Evolutionary conservation across 2,329 filamentous ascomycete genomes (phyloP), one percentile per base, ranked within the genome.

Genomic region (Botrytis aclada): DNA sequence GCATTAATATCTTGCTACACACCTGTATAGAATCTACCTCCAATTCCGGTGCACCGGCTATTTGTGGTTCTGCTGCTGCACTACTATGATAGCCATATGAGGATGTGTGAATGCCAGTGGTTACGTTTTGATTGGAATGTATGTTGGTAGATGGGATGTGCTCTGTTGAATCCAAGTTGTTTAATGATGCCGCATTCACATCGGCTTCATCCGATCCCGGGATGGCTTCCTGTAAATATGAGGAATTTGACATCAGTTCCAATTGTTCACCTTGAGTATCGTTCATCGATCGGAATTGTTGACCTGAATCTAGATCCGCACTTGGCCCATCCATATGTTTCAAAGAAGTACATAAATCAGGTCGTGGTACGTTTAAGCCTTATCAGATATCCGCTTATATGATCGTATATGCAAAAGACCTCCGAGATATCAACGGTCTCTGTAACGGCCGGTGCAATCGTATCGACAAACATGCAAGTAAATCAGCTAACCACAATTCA

Each of bases 11-110:
- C 4, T 64, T 7, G n/a, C 62, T 32, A 32, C 66, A 58, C 34
- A 69, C 66, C 32, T 43, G 66, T 32, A 51, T 18, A 25, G 66
- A 69, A 56, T 69, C 51, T 10, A 43, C 32, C 51, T 60, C 66
- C 34, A 69, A 22, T n/a, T 39, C 65, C 2, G 65, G 65, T 22
- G 65, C 25, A 41, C 20, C 34, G 25, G 45, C 14, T 25, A 32
- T 56, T 34, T 60, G 47, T 18, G 66, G 7, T 18, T 60, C 39
- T 29, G 12, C 2, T 58, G 37, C 47, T 45, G 43, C 43, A 41
- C n/a, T 29, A 43, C 29, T 29, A 25, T 18, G 6, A 2, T 45
- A 4, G n/a, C 22, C 18, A 34, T 45, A n/a, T 18, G n/a, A 64
- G 29, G 62, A 32, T 45, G 41, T 64, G 41, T 43, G 4, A 32